Evolutionary conservation across 495 filamentous ascomycete species (phyloP), one percentile per base, ranked within the genome.

Genomic region (Trichoderma gamsii): DNA sequence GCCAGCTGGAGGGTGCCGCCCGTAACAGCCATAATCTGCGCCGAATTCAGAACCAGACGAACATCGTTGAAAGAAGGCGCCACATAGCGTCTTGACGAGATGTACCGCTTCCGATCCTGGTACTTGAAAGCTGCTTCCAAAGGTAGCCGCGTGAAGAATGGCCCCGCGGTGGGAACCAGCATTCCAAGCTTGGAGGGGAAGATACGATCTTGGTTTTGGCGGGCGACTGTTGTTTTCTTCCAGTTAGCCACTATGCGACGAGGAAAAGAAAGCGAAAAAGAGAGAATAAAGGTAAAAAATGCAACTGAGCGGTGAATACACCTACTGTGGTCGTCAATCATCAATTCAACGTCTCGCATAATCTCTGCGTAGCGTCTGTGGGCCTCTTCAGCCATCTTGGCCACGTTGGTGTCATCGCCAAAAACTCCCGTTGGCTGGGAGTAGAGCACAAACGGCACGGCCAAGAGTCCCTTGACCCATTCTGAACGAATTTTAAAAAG

Each of bases 61-160:
- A 99, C 88, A 73, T 99, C 95, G 79, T 99, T 99, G 84, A 99
- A 99, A 15, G 92, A 97, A 0, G 96, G 96, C 6, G 95, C 89
- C 12, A 99, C 95, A 74, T 97, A 99, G 32, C 95, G 89, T 8
- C 95, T 89, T 3, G 88, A 91, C 68, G 91, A 96, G 77, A 99
- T 99, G 75, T 87, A 89, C 3, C 95, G 87, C 63, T 86, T 88
- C 59, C 81, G 73, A 77, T 99, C 95, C 77, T 98, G 95, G 74
- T 90, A 93, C 67, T 87, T 87, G 81, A 99, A 99, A 8, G 96
- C 94, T 64, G 92, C 89, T 73, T 92, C 90, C 0, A 99, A 85
- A 12, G 87, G 86, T 4, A 98, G 81, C 6, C 87, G 86, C 0
- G 96, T 99, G 80, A 97, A 98, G 82, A 99, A 98, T 16, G 81